phyloP scores from a whole-genome alignment of 129 eudicot species.

The Calendula officinalis region DNA sequence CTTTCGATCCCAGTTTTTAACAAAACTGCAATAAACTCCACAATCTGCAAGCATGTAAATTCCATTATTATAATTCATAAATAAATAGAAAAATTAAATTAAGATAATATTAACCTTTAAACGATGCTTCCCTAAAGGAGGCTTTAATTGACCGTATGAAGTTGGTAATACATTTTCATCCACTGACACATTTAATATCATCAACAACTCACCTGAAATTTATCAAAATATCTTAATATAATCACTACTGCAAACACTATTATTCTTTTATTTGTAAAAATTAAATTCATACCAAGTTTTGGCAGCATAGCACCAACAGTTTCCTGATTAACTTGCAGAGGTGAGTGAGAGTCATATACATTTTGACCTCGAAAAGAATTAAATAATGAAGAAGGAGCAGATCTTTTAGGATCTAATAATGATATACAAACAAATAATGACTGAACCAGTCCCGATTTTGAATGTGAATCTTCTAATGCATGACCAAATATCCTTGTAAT shows the following conservation, averaged over 20 bases:
- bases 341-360: conserved; percentile 48
- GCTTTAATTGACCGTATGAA: conserved; percentile 79
- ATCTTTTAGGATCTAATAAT: conserved; percentile 80
- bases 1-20: conserved; percentile 73
- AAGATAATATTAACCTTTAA: conserved; percentile 52
- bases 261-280: background rate
- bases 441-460: conserved; percentile 83
- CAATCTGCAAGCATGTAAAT: conserved; percentile 43
- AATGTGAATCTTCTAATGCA: conserved; percentile 81
- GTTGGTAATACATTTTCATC: conserved; percentile 85
- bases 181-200: conserved; percentile 60
- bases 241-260: too few species aligned
- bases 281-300: conserved; percentile 56
- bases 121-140: conserved; percentile 95
- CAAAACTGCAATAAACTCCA: conserved; percentile 81
- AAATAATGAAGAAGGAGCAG: conserved; percentile 54
- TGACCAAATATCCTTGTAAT: conserved; percentile 80
- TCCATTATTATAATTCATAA: background rate
- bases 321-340: conserved; percentile 64
- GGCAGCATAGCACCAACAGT: conserved; percentile 93
- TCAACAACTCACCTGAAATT: conserved; percentile 64
- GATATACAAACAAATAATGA: conserved; percentile 87
- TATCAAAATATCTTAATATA: too few species aligned
- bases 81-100: too few species aligned
- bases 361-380: conserved; percentile 80